Percentiles rank a stretch among this genome's conserved stretches.
Evolutionary conservation across 495 filamentous ascomycete species (phyloP).

Genomic region (Xylaria longipes): DNA sequence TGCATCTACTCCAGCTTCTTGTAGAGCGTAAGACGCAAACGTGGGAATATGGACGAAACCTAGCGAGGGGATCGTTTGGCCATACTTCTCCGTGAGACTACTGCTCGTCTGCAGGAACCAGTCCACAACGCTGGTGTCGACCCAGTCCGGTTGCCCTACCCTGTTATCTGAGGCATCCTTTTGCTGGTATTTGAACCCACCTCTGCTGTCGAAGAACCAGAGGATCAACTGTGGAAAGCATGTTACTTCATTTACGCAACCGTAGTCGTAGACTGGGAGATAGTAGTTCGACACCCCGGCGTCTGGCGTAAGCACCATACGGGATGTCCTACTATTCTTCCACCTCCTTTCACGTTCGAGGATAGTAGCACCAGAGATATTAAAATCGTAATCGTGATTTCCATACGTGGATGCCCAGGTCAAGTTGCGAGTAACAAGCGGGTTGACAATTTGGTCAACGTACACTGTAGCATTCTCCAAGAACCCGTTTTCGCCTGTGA

Average conservation of each 20-base stretch:
- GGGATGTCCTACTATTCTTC: constrained; percentile 59
- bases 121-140: constrained; percentile 54
- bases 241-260: constrained; percentile 29
- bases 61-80: constrained; percentile 62
- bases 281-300: constrained; percentile 77
- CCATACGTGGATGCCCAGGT: constrained; percentile 76
- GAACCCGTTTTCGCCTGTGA: constrained; percentile 71
- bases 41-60: constrained; percentile 78
- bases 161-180: constrained; percentile 39
- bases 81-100: constrained; percentile 49
- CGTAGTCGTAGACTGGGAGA: constrained; percentile 51
- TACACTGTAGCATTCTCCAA: constrained; percentile 64
- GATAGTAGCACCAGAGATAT: constrained; percentile 61
- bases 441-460: constrained; percentile 64
- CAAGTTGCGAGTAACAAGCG: constrained; percentile 58
- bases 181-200: constrained; percentile 63
- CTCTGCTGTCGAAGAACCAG: constrained; percentile 79
- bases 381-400: constrained; percentile 72
- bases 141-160: constrained; percentile 52
- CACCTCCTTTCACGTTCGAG: constrained; percentile 61
- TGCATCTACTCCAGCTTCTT: constrained; percentile 47
- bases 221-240: constrained; percentile 58
- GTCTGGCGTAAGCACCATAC: constrained; percentile 46
- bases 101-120: constrained; percentile 66
- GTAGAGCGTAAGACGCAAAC: constrained; percentile 60